Evolutionary conservation across 345 rosid species (phyloP).

Genomic region (Arabis alpina): DNA sequence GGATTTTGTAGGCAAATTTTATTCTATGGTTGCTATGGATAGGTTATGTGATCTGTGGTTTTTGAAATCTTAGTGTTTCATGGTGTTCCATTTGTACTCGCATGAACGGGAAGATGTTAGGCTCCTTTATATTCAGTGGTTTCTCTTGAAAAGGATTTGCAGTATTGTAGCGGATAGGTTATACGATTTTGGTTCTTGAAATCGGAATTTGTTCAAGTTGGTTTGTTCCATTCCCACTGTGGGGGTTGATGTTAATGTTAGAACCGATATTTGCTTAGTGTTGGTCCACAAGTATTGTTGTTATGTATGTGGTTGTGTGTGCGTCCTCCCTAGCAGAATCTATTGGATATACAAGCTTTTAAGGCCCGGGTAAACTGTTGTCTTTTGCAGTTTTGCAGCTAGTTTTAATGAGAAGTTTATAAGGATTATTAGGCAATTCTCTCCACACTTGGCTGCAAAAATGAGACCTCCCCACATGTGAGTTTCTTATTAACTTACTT

Average conservation of each 20-base stretch:
- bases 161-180: background rate
- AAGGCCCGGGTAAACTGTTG: background rate
- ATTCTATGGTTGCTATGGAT: no score
- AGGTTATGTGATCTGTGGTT: conserved; percentile 10
- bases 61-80: background rate
- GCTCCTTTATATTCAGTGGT: background rate
- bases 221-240: background rate
- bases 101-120: conserved; percentile 4
- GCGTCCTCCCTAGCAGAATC: background rate
- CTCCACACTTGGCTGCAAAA: conserved; percentile 95
- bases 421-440: conserved; percentile 86
- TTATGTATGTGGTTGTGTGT: conserved; percentile 13
- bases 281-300: background rate
- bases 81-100: background rate
- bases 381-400: conserved; percentile 81
- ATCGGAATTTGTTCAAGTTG: background rate
- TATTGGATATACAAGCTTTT: conserved; percentile 25
- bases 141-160: conserved; percentile 8
- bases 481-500: conserved; percentile 35
- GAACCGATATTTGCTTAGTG: background rate
- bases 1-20: no score
- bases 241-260: background rate
- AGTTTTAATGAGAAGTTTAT: conserved; percentile 88
- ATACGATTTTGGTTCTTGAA: conserved; percentile 4
- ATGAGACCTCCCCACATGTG: conserved; percentile 96